Evolutionary conservation across 805 yeast genomes (phyloP).

Genomic region (Lachancea nothofagi): DNA sequence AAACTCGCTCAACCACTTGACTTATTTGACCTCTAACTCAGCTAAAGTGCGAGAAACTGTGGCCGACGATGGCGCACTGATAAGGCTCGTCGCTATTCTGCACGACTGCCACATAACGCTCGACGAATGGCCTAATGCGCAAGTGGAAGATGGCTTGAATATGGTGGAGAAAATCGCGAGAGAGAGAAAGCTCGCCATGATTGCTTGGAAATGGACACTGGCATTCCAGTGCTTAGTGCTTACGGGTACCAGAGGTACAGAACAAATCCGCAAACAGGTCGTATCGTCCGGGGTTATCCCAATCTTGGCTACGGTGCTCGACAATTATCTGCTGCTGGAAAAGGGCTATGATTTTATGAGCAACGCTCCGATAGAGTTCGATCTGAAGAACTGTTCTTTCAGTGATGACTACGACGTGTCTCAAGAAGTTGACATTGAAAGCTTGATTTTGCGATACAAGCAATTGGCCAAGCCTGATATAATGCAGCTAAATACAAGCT

Average conservation of each 20-base stretch:
- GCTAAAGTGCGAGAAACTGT: slow-evolving; percentile 88
- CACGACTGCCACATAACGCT: slow-evolving; percentile 60
- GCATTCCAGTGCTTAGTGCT: slow-evolving; percentile 89
- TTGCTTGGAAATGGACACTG: slow-evolving; percentile 97
- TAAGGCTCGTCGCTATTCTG: slow-evolving; percentile 75
- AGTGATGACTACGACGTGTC: neutral
- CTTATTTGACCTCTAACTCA: slow-evolving; percentile 79
- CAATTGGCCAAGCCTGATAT: slow-evolving; percentile 3
- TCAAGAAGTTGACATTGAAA: neutral
- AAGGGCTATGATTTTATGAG: slow-evolving; percentile 32
- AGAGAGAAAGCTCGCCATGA: slow-evolving; percentile 41
- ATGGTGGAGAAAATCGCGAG: slow-evolving; percentile 25
- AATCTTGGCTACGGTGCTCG: slow-evolving; percentile 83
- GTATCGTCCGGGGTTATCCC: slow-evolving; percentile 92
- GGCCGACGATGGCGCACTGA: slow-evolving; percentile 86
- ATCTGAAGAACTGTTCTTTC: neutral
- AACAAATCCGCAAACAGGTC: slow-evolving; percentile 72
- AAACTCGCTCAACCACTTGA: slow-evolving; percentile 83
- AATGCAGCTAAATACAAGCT: slow-evolving; percentile 5
- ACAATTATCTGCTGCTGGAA: slow-evolving; percentile 58
- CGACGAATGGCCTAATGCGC: slow-evolving; percentile 17
- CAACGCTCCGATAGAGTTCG: slow-evolving; percentile 7
- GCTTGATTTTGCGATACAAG: neutral
- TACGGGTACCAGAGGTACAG: slow-evolving; percentile 91
- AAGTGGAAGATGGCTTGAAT: slow-evolving; percentile 12